Evolutionary conservation across 148 eudicot species (phyloP).

Genomic region (Rhododendron ferrugineum): DNA sequence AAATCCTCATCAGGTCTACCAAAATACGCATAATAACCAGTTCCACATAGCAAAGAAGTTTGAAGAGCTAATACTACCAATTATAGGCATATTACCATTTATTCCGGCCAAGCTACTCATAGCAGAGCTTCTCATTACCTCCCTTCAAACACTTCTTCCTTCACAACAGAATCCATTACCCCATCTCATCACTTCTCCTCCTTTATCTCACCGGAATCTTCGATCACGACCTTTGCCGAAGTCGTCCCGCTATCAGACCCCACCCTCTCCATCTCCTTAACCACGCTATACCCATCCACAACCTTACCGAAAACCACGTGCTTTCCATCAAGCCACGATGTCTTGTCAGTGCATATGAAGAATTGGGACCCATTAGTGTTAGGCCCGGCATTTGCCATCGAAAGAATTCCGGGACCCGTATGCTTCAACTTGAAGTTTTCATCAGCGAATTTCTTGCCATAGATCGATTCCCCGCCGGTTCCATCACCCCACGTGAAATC

Average conservation of each 20-base stretch:
- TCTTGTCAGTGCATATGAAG: constrained; percentile 44
- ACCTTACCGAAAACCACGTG: constrained; percentile 65
- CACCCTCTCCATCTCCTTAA: constrained; percentile 53
- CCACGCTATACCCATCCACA: constrained; percentile 54
- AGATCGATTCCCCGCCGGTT: constrained; percentile 86
- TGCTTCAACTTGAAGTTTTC: constrained; percentile 66
- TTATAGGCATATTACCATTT: not conserved
- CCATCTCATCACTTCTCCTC: constrained; percentile 20
- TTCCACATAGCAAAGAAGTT: not conserved
- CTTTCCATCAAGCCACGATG: constrained; percentile 57
- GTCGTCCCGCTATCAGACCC: constrained; percentile 34
- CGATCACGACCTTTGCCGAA: constrained; percentile 32
- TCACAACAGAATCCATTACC: not conserved
- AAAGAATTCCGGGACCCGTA: constrained; percentile 38
- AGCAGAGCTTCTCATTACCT: not conserved
- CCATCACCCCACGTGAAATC: constrained; percentile 88
- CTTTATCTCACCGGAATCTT: constrained; percentile 47
- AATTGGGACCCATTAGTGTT: constrained; percentile 52
- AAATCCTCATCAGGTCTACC: not conserved
- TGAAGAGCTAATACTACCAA: not conserved
- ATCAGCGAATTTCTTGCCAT: constrained; percentile 63
- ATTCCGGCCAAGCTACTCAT: not conserved
- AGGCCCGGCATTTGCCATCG: constrained; percentile 60
- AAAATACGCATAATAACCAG: not conserved
- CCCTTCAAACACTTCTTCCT: not conserved